phyloP scores from a whole-genome alignment of 2,329 filamentous ascomycete species.

The Penicillium polonicum region DNA sequence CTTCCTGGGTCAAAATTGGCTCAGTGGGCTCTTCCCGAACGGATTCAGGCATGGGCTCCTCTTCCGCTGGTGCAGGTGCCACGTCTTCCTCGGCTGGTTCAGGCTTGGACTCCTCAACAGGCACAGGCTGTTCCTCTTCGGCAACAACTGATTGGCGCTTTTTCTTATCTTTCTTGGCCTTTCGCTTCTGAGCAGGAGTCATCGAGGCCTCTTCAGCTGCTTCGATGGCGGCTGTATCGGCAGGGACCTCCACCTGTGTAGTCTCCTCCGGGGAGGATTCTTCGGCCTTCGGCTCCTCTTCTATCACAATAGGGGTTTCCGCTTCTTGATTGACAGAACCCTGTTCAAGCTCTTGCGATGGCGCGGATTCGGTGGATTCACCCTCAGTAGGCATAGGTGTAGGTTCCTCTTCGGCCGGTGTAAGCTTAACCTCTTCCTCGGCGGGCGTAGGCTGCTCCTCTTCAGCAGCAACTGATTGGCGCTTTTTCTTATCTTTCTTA shows the following conservation, averaged over 20 bases:
- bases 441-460: neutral
- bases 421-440: no score
- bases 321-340: neutral
- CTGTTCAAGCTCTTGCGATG: neutral
- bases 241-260: neutral
- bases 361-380: neutral
- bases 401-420: neutral
- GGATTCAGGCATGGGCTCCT: neutral
- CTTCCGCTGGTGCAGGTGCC: neutral
- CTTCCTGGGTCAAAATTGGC: neutral
- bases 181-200: conserved; percentile 19
- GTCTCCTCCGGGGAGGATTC: neutral
- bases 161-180: conserved; percentile 27
- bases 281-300: neutral
- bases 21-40: neutral
- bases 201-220: conserved; percentile 10
- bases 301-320: neutral
- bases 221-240: neutral
- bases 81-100: neutral
- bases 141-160: conserved; percentile 17
- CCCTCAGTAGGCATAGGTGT: neutral
- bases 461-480: conserved; percentile 10
- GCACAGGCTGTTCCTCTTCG: neutral
- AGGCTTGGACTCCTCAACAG: conserved; percentile 4
- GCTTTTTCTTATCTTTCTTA: conserved; percentile 27